These are phyloP conservation scores for Penicillium desertorum DNA, from an alignment of 495 filamentous ascomycete genomes.

Conservation along the genomic window DNA sequence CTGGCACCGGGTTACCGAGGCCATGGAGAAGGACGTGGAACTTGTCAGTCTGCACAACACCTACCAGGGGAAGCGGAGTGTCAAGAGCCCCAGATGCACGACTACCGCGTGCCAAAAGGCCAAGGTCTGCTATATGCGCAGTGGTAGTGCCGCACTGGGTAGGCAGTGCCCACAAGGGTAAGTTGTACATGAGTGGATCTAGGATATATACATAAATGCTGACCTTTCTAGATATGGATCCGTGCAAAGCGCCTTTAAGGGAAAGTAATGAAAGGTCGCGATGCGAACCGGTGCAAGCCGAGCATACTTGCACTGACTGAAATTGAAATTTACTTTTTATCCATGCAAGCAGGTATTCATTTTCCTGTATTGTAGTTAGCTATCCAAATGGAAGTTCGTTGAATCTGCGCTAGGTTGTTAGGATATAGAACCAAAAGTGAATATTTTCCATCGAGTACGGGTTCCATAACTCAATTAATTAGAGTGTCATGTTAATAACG, in stretches of 20 bases:
- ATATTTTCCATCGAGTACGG: neutral
- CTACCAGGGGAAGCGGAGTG: slow-evolving; percentile 54
- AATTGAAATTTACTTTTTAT: neutral
- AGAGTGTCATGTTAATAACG: slow-evolving; percentile 42
- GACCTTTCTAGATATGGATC: slow-evolving; percentile 28
- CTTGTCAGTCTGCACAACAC: slow-evolving; percentile 53
- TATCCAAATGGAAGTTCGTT: neutral
- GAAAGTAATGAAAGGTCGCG: neutral
- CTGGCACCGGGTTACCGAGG: slow-evolving; percentile 59
- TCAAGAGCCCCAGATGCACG: slow-evolving; percentile 52
- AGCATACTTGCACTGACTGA: too few species aligned
- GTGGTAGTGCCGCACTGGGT: slow-evolving; percentile 54
- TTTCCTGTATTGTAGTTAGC: neutral
- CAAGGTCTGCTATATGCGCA: slow-evolving; percentile 62
- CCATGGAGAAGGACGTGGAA: slow-evolving; percentile 52
- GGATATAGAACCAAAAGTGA: too few species aligned
- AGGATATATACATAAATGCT: slow-evolving; percentile 4
- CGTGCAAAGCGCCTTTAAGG: slow-evolving; percentile 32
- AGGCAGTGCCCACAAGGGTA: slow-evolving; percentile 52
- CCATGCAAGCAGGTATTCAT: neutral
- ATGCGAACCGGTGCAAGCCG: too few species aligned
- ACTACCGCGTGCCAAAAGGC: slow-evolving; percentile 49
- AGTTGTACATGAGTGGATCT: slow-evolving; percentile 11
- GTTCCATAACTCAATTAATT: slow-evolving; percentile 39
- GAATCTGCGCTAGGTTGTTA: too few species aligned